A percentile compares a stretch with the other conserved stretches of the same genome.
These are phyloP conservation scores for Eleusine indica DNA, from an alignment of 176 grass and related monocot genomes.

Conservation along the genomic window DNA sequence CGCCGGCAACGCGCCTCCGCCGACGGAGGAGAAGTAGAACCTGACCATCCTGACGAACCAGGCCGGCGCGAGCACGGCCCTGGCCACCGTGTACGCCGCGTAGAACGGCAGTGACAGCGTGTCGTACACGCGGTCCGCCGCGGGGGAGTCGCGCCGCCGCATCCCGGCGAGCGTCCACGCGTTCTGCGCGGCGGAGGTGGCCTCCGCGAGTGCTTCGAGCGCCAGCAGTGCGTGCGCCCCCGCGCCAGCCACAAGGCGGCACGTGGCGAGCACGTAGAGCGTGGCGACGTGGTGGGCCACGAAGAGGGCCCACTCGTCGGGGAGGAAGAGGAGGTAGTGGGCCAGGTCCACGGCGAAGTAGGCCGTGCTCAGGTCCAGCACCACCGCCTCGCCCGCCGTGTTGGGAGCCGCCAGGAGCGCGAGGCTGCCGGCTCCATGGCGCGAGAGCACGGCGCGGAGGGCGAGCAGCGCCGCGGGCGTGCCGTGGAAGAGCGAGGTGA, in stretches of 20 bases:
- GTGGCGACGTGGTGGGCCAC: conserved; percentile 85
- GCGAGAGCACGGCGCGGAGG: conserved; percentile 44
- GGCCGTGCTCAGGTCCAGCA: conserved; percentile 77
- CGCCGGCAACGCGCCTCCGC: conserved; percentile 44
- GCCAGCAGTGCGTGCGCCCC: conserved; percentile 65
- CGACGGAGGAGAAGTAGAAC: conserved; percentile 36
- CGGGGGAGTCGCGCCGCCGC: conserved; percentile 43
- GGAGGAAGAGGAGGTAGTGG: conserved; percentile 72
- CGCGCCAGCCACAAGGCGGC: conserved; percentile 50
- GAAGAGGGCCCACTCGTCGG: conserved; percentile 47
- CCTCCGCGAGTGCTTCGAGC: conserved; percentile 60
- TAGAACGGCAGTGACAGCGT: conserved; percentile 70
- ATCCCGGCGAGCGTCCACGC: conserved; percentile 66
- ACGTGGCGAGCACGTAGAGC: conserved; percentile 72
- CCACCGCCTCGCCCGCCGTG: conserved; percentile 44
- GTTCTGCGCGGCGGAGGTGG: conserved; percentile 75
- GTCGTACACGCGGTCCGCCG: conserved; percentile 31
- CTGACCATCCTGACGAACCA: conserved; percentile 64
- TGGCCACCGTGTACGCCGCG: conserved; percentile 63
- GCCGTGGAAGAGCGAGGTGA: conserved; percentile 87
- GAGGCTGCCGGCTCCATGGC: conserved; percentile 2
- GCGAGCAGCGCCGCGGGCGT: conserved; percentile 62
- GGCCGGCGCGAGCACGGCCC: conserved; percentile 51
- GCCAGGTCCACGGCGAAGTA: conserved; percentile 82
- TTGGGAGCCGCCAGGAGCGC: conserved; percentile 56